Evolutionary conservation across 192 early-diverging fungal genomes (phyloP), one percentile per base, ranked within the genome.

Genomic region (Linnemannia hyalina): DNA sequence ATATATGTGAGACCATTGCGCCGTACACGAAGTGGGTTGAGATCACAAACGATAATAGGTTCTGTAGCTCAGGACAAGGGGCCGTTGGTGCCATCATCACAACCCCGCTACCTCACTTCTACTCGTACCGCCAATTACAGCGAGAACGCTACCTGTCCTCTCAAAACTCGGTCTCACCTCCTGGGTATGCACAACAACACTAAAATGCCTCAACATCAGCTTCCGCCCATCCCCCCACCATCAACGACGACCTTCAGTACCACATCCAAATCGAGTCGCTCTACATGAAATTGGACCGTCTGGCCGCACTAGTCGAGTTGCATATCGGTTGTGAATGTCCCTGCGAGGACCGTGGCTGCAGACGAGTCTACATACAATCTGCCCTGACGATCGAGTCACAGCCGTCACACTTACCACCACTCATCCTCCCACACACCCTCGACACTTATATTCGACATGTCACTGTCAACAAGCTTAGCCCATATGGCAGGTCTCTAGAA

Each of bases 241-340:
- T 72, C 23, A n/a, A 7, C 5, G 52, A 78, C 36, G 52, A 55
- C 38, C 10, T 42, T 1, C 22, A 68, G 60, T 68, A 60, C 52
- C 35, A 20, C 69, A n/a, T 57, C 4, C 68, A 44, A 23, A 46
- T 78, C n/a, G 77, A 72, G 20, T 38, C 42, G 0, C 44, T 70
- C 2, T 78, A 78, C 63, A 46, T 40, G 23, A 78, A 78, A 46
- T 35, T 78, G 9, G 77, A 52, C 2, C 70, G 72, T 22, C 23
- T 78, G 22, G 13, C 16, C 15, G 77, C 38, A 3, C 36, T 78
- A 18, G 23, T 36, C 11, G 69, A 72, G 49, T 18, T 72, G 52
- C 68, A 49, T 57, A 52, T 78, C 1, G 77, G 70, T 4, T 78
- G 77, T 32, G 20, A n/a, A 20, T 72, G 77, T 72, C 77, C 52